Evolutionary conservation across 2,329 filamentous ascomycete genomes (phyloP), one percentile per base, ranked within the genome.

Genomic region (Colletotrichum sojae): DNA sequence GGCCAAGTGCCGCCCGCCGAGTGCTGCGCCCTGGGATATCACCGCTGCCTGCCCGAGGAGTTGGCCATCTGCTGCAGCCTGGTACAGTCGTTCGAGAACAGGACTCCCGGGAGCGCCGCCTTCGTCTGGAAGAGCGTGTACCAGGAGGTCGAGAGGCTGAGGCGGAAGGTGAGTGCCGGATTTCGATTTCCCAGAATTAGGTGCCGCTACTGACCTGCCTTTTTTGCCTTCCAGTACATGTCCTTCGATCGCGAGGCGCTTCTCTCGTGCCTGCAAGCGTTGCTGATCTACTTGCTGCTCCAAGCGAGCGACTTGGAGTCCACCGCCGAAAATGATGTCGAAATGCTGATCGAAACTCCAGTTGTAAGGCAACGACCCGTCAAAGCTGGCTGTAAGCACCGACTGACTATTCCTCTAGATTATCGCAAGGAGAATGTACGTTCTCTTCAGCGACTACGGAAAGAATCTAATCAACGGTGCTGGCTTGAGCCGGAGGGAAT

Each of bases 121-220:
- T 74, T 75, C 27, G 72, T 76, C 6, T 76, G 75, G 74, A 73
- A 69, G 51, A 67, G 58, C 8, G 76, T 77, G 9, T 73, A 75
- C 45, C 61, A 57, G n/a, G 73, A 77, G 40, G 36, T 68, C 13
- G 48, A 31, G 4, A 52, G 54, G 20, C 31, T 68, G 15, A 25
- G 27, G n/a, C 8, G n/a, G 5, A 61, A 68, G 55, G 65, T 68
- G 20, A 54, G 22, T 4, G 4, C 20, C 16, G 12, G 4, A 15
- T 12, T 27, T n/a, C 31, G 8, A 8, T 36, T 10, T 36, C 8
- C 6, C 10, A 2, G 18, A 12, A 10, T 8, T 12, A 3, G 8
- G 13, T 16, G 0, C 6, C 5, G 16, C 12, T 36, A 10, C 43
- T 27, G 5, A 6, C 6, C 8, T 66, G 2, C n/a, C 5, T 39